Base-by-base conservation (phyloP, 495 filamentous ascomycete species). In the Durotheca rogersii region DNA sequence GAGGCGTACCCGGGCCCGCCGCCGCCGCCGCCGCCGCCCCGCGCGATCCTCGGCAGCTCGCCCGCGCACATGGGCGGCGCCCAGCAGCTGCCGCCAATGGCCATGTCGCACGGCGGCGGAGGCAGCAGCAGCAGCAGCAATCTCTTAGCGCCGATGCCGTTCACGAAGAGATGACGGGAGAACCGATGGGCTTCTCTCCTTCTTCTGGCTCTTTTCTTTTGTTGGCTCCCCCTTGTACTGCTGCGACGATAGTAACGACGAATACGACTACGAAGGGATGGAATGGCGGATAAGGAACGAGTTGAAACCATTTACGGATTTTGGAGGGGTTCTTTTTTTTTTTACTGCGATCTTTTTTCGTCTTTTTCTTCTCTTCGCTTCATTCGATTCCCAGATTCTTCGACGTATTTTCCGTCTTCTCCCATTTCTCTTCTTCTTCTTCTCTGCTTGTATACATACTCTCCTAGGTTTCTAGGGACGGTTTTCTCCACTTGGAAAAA, bases 61-160 rank as follows among this genome's bases (percentile, higher is more conserved):
- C 53, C 56, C 9, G 60, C 50, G 15, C 62, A 66, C 37, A 40
- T 66, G 20, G n/a, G 48, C 54, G 23, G 54, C 61, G 10, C 61
- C 61, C 7, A 37, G 15, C 68, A 66, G 19, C 58, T 75, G 9
- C 72, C 72, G 3, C 72, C 71, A 4, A 69, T 75, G 65, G 60
- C 69, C 11, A 71, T 74, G 41, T 63, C 71, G 15, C 69, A 71
- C 2, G 58, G 66, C 17, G 62, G 66, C n/a, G n/a, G n/a, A n/a
- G n/a, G n/a, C n/a, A n/a, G n/a, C n/a, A n/a, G n/a, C n/a, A n/a
- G n/a, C 48, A 61, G 57, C 48, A 53, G 64, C 49, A 58, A 51
- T 32, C 52, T 68, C 12, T 62, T 75, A 45, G 56, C 63, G 3
- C 60, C 70, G 9, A 64, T 74, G 64, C 62, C 67, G 10, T 61